Percentiles rank a stretch among this genome's conserved stretches.
phyloP scores from a whole-genome alignment of 1,284 basidiomycete genomes.

The Malassezia obtusa region DNA sequence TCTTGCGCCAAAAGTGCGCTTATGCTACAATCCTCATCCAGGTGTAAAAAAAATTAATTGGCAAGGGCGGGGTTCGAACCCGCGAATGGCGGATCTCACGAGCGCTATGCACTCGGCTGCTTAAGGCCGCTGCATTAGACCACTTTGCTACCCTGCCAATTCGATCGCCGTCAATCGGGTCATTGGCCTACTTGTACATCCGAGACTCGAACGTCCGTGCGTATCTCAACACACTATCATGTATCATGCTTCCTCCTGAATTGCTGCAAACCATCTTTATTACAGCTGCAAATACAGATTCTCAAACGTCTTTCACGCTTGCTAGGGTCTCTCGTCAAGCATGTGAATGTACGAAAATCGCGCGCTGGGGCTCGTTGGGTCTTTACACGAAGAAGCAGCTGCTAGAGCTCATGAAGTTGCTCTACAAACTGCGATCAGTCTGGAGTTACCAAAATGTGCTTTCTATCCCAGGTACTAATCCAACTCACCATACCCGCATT shows the following conservation, averaged over 20 bases:
- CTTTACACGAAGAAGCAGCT: constrained; percentile 7
- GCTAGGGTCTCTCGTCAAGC: constrained; percentile 25
- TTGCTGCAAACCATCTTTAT: neutral
- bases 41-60: constrained; percentile 4
- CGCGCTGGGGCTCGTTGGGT: constrained; percentile 26
- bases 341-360: constrained; percentile 20
- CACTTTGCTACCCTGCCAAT: constrained; percentile 22
- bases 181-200: neutral
- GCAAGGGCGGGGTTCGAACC: constrained; percentile 23
- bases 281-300: constrained; percentile 5
- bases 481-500: constrained; percentile 1
- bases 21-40: neutral
- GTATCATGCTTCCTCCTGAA: constrained; percentile 9
- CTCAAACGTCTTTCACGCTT: constrained; percentile 20
- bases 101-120: constrained; percentile 2
- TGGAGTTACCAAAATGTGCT: neutral
- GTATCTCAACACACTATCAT: neutral
- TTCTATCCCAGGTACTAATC: neutral
- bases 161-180: constrained; percentile 1
- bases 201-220: neutral
- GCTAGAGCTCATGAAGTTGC: constrained; percentile 7
- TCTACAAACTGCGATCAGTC: neutral
- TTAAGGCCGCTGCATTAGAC: constrained; percentile 24
- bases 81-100: constrained; percentile 19
- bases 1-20: neutral